A percentile compares a stretch with the other conserved stretches of the same genome.
Evolutionary conservation across 768 basidiomycete species (phyloP).

Genomic region (Clathrus columnatus): DNA sequence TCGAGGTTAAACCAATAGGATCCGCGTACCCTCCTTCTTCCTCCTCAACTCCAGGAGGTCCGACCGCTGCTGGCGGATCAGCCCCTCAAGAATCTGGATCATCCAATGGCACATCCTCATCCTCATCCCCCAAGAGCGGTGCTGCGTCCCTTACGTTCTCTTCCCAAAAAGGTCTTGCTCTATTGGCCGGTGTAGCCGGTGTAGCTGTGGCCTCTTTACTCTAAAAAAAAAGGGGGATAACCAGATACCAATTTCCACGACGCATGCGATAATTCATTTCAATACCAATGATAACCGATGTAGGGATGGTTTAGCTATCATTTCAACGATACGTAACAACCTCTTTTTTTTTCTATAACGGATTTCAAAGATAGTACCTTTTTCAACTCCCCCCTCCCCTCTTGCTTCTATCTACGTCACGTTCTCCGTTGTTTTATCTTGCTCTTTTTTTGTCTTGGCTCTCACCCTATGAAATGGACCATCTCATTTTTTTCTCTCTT

Average conservation of each 20-base stretch:
- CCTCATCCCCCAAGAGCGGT: background rate
- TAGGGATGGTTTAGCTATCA: too few relatives aligned
- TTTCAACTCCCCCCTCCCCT: background rate
- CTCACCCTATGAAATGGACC: too few relatives aligned
- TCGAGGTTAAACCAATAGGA: conserved; percentile 2
- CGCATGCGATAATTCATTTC: background rate
- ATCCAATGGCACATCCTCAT: background rate
- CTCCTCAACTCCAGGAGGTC: background rate
- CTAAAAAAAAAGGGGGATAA: background rate
- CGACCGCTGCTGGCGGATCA: background rate
- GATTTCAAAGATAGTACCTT: background rate
- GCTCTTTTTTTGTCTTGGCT: too few relatives aligned
- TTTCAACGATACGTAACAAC: too few relatives aligned
- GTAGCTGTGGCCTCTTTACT: background rate
- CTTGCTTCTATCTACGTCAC: background rate
- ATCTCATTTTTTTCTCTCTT: background rate
- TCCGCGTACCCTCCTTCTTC: background rate
- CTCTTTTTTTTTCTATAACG: too few relatives aligned
- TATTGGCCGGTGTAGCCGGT: background rate
- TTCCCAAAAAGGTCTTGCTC: background rate
- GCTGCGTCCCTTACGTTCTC: background rate
- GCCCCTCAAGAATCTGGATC: background rate
- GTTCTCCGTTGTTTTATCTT: too few relatives aligned
- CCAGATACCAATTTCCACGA: background rate
- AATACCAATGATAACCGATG: too few relatives aligned